Evolutionary conservation across 257 asterid genomes (phyloP).

Genomic region (Leptodermis oblonga): DNA sequence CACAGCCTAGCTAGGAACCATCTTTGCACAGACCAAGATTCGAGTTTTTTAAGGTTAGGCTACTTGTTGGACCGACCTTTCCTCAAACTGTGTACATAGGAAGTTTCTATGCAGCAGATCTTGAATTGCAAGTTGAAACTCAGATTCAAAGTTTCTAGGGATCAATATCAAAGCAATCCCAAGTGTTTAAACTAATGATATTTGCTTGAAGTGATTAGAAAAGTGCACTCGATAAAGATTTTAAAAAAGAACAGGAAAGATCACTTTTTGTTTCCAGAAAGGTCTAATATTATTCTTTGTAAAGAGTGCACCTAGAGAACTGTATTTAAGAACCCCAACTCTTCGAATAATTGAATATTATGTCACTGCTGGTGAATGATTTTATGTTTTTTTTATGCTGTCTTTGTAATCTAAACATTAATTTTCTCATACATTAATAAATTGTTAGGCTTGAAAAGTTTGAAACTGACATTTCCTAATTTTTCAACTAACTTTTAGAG

Average conservation of each 20-base stretch:
- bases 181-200: too few species aligned
- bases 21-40: too few species aligned
- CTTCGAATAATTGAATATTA: background rate
- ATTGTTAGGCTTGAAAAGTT: slow-evolving; percentile 26
- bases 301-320: background rate
- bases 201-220: too few species aligned
- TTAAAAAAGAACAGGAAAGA: background rate
- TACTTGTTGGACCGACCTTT: too few species aligned
- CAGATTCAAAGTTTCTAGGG: too few species aligned
- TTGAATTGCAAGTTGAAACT: too few species aligned
- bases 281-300: background rate
- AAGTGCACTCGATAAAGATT: background rate
- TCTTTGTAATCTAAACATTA: slow-evolving; percentile 5
- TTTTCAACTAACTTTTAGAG: slow-evolving; percentile 9
- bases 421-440: slow-evolving; percentile 6
- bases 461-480: slow-evolving; percentile 17
- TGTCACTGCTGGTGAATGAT: slow-evolving; percentile 1
- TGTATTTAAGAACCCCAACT: background rate
- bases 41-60: too few species aligned
- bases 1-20: too few species aligned
- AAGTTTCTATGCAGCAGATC: too few species aligned
- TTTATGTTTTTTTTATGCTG: background rate
- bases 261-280: background rate
- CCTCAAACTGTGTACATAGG: too few species aligned
- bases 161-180: too few species aligned